Evolutionary conservation across 192 early-diverging fungal species (phyloP), one percentile per base, ranked within the genome.

Genomic region (Linnemannia schmuckeri): DNA sequence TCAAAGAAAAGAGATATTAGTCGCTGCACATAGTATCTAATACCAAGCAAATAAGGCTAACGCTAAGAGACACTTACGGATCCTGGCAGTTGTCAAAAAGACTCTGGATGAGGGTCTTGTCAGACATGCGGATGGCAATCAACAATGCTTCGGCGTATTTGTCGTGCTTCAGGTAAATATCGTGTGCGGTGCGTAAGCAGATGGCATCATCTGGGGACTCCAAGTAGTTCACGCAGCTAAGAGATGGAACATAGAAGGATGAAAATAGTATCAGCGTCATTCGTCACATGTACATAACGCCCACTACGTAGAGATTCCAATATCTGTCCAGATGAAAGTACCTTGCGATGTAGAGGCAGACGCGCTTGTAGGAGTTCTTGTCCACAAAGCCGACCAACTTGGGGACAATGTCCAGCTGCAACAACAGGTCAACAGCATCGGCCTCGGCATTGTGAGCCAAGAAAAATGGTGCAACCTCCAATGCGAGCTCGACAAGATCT

Each of bases 401-500:
- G 68, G 96, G 95, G 75, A 98, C 92, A 41, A 91, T 91, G 82
- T 97, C 97, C 70, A 99, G 81, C 90, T 98, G 97, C 68, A 97
- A 79, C 74, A 99, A 91, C 78, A 99, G 90, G 91, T 99, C 99
- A 80, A 98, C 97, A 9, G 99, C 98, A 90, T 99, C 99, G 2
- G 97, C 97, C 88, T 99, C 99, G 9, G 97, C 98, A 78, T 99
- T 99, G 89, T 99, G 97, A 81, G 96, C 93, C 89, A 99, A 90
- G 82, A 97, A 97, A 89, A 99, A 99, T 35, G 97, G 97, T 27
- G 98, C 96, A 44, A 98, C 93, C 70, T 97, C 94, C 76, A 96
- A 76, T 5, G 97, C 97, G 78, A 97, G 89, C 18, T 88, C 87
- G 44, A 96, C 74, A 54, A 99, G 89, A 63, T 95, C 91, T 10